phyloP scores from a whole-genome alignment of 2,329 filamentous ascomycete species.

The Colletotrichum eremochloae region DNA sequence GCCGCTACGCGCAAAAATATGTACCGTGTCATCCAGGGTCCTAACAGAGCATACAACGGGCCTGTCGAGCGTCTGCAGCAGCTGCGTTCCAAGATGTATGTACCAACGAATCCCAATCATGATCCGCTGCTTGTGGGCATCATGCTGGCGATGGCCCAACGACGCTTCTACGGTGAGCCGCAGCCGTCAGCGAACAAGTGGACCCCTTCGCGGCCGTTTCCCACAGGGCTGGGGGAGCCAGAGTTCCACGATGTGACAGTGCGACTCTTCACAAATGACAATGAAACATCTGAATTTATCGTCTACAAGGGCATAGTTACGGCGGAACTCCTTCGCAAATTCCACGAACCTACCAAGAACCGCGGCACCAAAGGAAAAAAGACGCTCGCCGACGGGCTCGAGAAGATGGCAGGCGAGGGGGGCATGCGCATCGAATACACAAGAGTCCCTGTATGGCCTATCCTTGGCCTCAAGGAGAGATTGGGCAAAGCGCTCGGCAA shows the following conservation, averaged over 20 bases:
- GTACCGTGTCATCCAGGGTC: slow-evolving; percentile 60
- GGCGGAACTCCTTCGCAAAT: slow-evolving; percentile 62
- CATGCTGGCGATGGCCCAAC: slow-evolving; percentile 70
- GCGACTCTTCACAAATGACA: slow-evolving; percentile 65
- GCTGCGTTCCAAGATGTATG: slow-evolving; percentile 60
- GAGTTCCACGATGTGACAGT: slow-evolving; percentile 63
- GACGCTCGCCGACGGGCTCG: slow-evolving; percentile 18
- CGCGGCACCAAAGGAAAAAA: slow-evolving; percentile 42
- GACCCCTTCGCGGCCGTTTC: slow-evolving; percentile 26
- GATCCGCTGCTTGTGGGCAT: slow-evolving; percentile 66
- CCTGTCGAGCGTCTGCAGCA: slow-evolving; percentile 63
- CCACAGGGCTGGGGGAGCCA: slow-evolving; percentile 42
- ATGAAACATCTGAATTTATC: slow-evolving; percentile 62
- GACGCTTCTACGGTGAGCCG: slow-evolving; percentile 60
- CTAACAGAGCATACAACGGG: slow-evolving; percentile 56
- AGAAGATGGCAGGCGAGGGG: slow-evolving; percentile 46
- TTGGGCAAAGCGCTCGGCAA: slow-evolving; percentile 66
- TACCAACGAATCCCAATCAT: slow-evolving; percentile 63
- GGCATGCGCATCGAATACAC: slow-evolving; percentile 62
- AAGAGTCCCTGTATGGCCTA: slow-evolving; percentile 66
- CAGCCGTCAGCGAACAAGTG: slow-evolving; percentile 33
- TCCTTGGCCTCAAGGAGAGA: slow-evolving; percentile 67
- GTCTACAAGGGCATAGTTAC: slow-evolving; percentile 66
- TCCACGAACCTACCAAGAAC: slow-evolving; percentile 61
- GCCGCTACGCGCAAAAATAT: slow-evolving; percentile 60